Evolutionary conservation across 768 basidiomycete genomes (phyloP), one percentile per base, ranked within the genome.

Genomic region (Termitomyces heimii): DNA sequence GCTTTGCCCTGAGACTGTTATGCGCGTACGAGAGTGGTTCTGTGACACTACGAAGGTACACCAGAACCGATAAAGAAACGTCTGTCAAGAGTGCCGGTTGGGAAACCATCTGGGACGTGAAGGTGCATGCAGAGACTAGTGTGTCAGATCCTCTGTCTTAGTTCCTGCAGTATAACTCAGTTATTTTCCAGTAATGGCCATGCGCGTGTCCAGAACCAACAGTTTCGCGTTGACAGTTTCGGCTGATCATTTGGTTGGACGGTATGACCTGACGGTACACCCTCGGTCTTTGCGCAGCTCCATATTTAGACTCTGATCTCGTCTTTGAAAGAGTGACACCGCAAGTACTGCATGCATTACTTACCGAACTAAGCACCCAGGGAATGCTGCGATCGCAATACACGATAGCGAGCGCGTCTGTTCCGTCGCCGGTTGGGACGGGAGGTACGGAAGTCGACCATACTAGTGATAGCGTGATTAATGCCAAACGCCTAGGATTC

Each of bases 391-490:
- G 7, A 70, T 98, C n/a, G 81, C 86, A 3, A 83, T 97, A 13
- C 83, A 85, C 5, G 78, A 82, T 35, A 86, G 90, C 61, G 92
- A 86, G 0, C 80, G 81, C 22, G 82, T 98, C 0, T 88, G 94
- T 63, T 94, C 94, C 0, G 75, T 94, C 2, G 95, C 89, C 2
- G 93, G 94, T 0, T 98, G 96, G 96, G 94, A 98, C 60, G 94
- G 96, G 35, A 83, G 78, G 95, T 94, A 62, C 29, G 40, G n/a
- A 24, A 43, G n/a, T 8, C 6, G 12, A 1, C 10, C 35, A 24
- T 24, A 24, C 8, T 24, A 13, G 8, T 28, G 51, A 29, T 13
- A 16, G 5, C 22, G 9, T 5, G 22, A 22, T 18, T 42, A 10
- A 43, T 34, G 18, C 39, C 45, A 37, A 16, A 37, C 24, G 31